Base-by-base conservation (phyloP, 192 early-diverging fungal species). In the Coemansia sp. region DNA sequence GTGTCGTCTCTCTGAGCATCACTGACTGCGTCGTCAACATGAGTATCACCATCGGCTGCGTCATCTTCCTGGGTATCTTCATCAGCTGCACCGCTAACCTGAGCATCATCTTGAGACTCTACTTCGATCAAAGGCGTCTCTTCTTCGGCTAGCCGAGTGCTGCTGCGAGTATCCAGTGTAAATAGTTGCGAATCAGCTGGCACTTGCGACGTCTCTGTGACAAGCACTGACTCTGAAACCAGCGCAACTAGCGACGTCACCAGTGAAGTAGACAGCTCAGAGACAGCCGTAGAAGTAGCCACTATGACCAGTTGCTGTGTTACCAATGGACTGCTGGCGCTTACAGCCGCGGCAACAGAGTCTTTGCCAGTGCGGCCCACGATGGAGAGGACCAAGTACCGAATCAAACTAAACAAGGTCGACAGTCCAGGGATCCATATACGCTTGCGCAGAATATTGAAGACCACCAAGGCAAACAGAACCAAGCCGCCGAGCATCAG, bases 391-490 rank as follows among this genome's bases (percentile, higher is more conserved):
- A 73, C 11, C 51, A 78, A 1, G 42, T 79, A 84, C 2, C 72
- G 63, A 17, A 79, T 2, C 11, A 73, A 19, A 0, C 48, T 31
- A 37, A 84, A 69, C 55, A 68, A 19, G 11, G 74, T 73, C 25
- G 69, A 68, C 11, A 79, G 71, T 15, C 82, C 82, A 1, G 82
- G 82, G 48, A 84, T 84, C 82, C 82, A 84, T 1, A 79, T 48
- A 5, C 82, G 69, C 48, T 79, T 78, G 21, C 82, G 50, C 46
- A 84, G 39, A 25, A 84, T 84, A 69, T 84, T 84, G 34, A 84
- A 76, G 0, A 69, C 51, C 1, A 84, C 82, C 12, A 75, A 31
- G 12, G 63, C 61, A 39, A 84, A 84, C 45, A 84, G 51, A 17
- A 84, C 46, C 44, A 84, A 59, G 0, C 76, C 82, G 19, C 46